Evolutionary conservation across 306 rosid species (phyloP).

Genomic region (Acacia crassicarpa): DNA sequence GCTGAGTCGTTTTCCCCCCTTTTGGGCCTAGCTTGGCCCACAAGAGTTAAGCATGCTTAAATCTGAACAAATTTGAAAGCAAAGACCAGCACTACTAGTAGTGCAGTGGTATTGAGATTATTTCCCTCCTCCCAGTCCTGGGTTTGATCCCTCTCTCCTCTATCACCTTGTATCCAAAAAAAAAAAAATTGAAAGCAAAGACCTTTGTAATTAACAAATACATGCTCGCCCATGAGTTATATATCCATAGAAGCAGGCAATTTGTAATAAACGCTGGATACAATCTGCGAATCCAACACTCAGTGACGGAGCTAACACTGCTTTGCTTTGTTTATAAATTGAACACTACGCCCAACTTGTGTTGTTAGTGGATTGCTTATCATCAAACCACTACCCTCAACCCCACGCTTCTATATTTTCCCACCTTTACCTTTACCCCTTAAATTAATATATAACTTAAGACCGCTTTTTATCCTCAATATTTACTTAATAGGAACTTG

Average conservation of each 20-base stretch:
- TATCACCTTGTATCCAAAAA: no score
- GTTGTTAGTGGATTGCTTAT: neutral
- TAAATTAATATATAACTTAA: neutral
- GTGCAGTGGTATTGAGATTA: no score
- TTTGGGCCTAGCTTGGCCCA: neutral
- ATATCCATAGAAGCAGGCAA: neutral
- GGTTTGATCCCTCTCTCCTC: no score
- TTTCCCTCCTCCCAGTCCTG: no score
- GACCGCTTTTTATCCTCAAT: neutral
- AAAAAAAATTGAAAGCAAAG: neutral
- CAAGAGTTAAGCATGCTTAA: neutral
- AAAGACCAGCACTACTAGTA: no score
- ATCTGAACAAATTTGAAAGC: no score
- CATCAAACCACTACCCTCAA: neutral
- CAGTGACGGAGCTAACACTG: neutral
- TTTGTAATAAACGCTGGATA: neutral
- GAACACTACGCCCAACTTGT: neutral
- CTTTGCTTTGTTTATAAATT: neutral
- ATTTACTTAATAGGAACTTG: neutral
- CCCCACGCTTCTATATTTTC: no score
- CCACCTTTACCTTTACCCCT: neutral
- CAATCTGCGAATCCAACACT: neutral
- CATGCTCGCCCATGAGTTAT: neutral
- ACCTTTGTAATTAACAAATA: neutral
- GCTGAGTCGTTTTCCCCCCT: no score